Percentiles rank a stretch among this genome's conserved stretches.
These are phyloP conservation scores for Colletotrichum chrysophilum DNA, from an alignment of 2,329 filamentous ascomycete species.

Conservation along the genomic window DNA sequence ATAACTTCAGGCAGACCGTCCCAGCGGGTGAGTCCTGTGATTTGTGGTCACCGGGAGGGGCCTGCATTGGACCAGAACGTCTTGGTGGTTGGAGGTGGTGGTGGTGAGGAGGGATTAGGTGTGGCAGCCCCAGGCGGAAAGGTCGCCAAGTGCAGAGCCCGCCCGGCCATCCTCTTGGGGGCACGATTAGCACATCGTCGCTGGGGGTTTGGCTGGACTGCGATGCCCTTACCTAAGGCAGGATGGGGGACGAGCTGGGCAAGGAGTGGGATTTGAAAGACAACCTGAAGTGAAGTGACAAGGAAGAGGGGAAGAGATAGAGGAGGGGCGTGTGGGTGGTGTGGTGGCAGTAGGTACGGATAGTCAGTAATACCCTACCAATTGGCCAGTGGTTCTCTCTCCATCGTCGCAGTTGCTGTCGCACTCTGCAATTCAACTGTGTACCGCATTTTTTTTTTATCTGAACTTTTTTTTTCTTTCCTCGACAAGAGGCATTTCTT, in stretches of 20 bases:
- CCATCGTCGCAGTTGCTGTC: conserved; percentile 10
- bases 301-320: not conserved
- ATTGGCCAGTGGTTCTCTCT: not conserved
- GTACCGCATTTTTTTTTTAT: not conserved
- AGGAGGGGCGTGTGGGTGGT: not conserved
- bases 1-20: conserved; percentile 10
- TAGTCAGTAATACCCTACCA: not conserved
- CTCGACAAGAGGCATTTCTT: not conserved
- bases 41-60: conserved; percentile 15
- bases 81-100: not conserved
- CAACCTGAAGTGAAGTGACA: not conserved
- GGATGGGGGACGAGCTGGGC: not conserved
- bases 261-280: not conserved
- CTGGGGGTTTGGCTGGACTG: not conserved
- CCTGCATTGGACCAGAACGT: conserved; percentile 7
- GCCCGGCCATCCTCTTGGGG: not conserved
- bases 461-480: not conserved
- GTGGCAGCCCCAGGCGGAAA: not conserved
- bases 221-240: not conserved
- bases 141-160: not conserved
- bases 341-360: not conserved
- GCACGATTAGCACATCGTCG: conserved; percentile 2
- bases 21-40: conserved; percentile 13
- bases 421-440: conserved; percentile 1
- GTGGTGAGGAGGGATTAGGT: not conserved